Percentiles rank a stretch among this genome's conserved stretches.
Conservation (phyloP, 108 stramenopile species). For the Cyclostephanos invisitatus region DNA sequence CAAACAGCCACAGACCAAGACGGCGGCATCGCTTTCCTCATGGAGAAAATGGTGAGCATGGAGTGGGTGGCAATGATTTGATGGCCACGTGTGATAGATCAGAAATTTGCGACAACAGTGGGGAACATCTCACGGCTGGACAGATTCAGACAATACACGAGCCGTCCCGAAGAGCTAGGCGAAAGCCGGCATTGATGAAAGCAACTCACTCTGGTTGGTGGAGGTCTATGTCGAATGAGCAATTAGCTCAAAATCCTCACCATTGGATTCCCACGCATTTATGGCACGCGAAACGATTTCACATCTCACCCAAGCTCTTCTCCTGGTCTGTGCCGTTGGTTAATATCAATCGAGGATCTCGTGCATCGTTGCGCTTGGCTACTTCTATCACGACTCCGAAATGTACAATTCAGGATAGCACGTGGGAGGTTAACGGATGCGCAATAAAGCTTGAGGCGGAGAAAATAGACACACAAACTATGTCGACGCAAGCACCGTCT, state of each 20-base stretch:
- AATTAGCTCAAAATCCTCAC: neutral
- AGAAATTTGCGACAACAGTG: neutral
- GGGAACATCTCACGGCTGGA: neutral
- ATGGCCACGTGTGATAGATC: neutral
- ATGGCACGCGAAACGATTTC: slow-evolving; percentile 89
- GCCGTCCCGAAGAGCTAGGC: slow-evolving; percentile 40
- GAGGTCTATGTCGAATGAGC: slow-evolving; percentile 6
- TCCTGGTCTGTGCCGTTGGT: slow-evolving; percentile 73
- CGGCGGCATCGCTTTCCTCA: slow-evolving; percentile 63
- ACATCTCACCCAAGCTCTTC: slow-evolving; percentile 49
- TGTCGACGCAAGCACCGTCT: slow-evolving; percentile 5
- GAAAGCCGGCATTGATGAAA: slow-evolving; percentile 41
- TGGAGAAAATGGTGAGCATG: slow-evolving; percentile 17
- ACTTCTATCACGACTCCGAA: slow-evolving; percentile 31
- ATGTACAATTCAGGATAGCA: slow-evolving; percentile 67
- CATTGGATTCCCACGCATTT: slow-evolving; percentile 79
- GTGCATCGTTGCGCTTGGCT: slow-evolving; percentile 68
- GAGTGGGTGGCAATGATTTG: neutral
- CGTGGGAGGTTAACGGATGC: slow-evolving; percentile 56
- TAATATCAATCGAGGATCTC: slow-evolving; percentile 74
- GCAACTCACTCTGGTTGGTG: slow-evolving; percentile 38
- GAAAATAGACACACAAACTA: neutral
- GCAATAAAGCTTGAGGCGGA: slow-evolving; percentile 24
- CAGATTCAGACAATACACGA: slow-evolving; percentile 1
- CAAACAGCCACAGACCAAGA: slow-evolving; percentile 59